Evolutionary conservation across 2,329 filamentous ascomycete species (phyloP).

Genomic region (Fusarium sp.): DNA sequence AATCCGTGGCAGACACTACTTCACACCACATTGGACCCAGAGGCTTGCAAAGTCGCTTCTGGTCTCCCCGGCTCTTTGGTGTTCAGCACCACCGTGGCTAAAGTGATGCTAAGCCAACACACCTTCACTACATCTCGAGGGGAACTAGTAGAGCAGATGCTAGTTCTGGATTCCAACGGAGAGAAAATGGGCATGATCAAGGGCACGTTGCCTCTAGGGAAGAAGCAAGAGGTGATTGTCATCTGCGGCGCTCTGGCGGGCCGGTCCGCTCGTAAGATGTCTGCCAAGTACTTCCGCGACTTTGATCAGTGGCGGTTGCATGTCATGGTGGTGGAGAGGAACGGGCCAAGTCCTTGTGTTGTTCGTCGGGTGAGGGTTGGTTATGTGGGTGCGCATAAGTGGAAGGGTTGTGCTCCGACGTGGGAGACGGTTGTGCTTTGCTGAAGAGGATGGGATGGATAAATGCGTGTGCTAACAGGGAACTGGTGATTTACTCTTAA

Average conservation of each 20-base stretch:
- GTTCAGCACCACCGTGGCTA: background rate
- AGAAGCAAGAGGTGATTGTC: background rate
- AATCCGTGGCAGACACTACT: background rate
- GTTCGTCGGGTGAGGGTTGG: background rate
- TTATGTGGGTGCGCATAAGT: background rate
- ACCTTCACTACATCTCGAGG: background rate
- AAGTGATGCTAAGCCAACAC: background rate
- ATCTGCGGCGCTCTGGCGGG: background rate
- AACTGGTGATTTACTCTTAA: background rate
- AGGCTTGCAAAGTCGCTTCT: background rate
- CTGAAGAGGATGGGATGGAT: background rate
- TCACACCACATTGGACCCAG: background rate
- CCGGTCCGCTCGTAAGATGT: background rate
- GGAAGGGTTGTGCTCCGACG: background rate
- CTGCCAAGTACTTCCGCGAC: background rate
- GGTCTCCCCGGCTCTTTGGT: background rate
- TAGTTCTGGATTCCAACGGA: background rate
- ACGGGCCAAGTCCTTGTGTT: background rate
- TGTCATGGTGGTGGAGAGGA: background rate
- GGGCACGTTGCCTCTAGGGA: background rate
- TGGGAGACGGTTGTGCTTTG: slow-evolving; percentile 2
- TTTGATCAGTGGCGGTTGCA: background rate
- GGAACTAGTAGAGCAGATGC: background rate
- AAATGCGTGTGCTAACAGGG: background rate
- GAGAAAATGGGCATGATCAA: background rate